phyloP scores from a whole-genome alignment of 345 rosid species.

The Geranium brycei region DNA sequence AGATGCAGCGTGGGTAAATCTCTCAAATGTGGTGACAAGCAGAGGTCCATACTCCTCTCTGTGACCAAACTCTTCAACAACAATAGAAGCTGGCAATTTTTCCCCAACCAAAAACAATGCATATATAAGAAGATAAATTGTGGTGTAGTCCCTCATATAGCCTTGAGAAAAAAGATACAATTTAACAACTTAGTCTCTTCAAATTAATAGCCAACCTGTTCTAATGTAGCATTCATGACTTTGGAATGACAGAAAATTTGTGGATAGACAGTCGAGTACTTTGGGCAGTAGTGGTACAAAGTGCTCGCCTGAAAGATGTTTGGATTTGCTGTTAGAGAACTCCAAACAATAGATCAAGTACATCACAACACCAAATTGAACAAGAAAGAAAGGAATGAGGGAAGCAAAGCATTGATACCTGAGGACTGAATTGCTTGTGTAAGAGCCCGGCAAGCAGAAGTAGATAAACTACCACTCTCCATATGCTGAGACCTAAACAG shows the following conservation, averaged over 20 bases:
- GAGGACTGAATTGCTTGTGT: conserved; percentile 84
- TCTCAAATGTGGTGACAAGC: conserved; percentile 67
- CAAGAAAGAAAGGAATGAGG: not conserved
- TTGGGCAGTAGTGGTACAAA: conserved; percentile 58
- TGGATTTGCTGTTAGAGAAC: not conserved
- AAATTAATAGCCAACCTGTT: conserved; percentile 42
- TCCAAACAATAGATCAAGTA: not conserved
- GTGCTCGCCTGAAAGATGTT: conserved; percentile 59
- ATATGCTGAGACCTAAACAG: conserved; percentile 65
- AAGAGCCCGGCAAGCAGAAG: conserved; percentile 88
- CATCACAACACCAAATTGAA: too few relatives aligned
- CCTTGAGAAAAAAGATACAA: not conserved
- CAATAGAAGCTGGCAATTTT: conserved; percentile 53
- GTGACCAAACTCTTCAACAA: conserved; percentile 82
- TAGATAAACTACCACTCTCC: conserved; percentile 68
- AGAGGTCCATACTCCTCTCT: conserved; percentile 69
- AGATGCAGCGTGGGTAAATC: conserved; percentile 72
- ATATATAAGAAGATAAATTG: not conserved
- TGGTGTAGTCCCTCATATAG: not conserved
- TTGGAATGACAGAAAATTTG: conserved; percentile 69
- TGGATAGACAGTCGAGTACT: conserved; percentile 72
- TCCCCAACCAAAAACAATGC: not conserved
- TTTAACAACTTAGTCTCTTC: not conserved
- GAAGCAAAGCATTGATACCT: conserved; percentile 27
- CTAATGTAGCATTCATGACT: conserved; percentile 79